A percentile compares a stretch with the other conserved stretches of the same genome.
These are phyloP conservation scores for Sporisorium exsertum DNA, from an alignment of 1,284 basidiomycete genomes.

Conservation along the genomic window DNA sequence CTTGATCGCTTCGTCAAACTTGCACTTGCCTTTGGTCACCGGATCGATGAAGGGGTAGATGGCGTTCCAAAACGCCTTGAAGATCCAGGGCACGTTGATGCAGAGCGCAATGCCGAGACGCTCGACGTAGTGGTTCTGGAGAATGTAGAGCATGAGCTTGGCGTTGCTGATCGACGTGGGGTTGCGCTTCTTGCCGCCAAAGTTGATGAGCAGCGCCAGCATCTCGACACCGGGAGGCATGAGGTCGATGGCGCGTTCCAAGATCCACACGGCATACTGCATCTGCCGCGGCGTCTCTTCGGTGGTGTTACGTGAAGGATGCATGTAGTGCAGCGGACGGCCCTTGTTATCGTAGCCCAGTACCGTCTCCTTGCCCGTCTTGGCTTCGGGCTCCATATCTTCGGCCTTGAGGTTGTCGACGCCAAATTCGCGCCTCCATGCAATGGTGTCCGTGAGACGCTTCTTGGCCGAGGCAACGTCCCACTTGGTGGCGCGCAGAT, in stretches of 20 bases:
- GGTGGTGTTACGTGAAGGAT: conserved; percentile 67
- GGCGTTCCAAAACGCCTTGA: conserved; percentile 61
- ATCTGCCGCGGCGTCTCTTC: conserved; percentile 68
- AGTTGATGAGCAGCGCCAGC: conserved; percentile 64
- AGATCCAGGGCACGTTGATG: conserved; percentile 66
- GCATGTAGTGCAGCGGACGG: conserved; percentile 70
- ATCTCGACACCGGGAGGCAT: conserved; percentile 69
- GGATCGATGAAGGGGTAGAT: conserved; percentile 70
- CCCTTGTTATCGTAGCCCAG: conserved; percentile 69
- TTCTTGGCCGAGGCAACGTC: conserved; percentile 66
- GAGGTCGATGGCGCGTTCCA: conserved; percentile 69
- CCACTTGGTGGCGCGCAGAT: conserved; percentile 70
- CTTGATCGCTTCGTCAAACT: conserved; percentile 65
- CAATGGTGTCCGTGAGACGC: conserved; percentile 69
- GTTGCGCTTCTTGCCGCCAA: conserved; percentile 60
- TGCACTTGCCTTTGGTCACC: conserved; percentile 68
- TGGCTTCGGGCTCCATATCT: conserved; percentile 64
- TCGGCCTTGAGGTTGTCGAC: conserved; percentile 67
- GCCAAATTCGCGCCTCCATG: conserved; percentile 70
- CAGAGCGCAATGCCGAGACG: conserved; percentile 69
- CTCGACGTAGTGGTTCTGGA: conserved; percentile 68
- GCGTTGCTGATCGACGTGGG: conserved; percentile 60
- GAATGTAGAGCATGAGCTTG: conserved; percentile 69
- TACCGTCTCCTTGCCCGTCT: conserved; percentile 70
- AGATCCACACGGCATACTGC: conserved; percentile 70